Base-by-base conservation (phyloP, 129 eudicot species). In the Saposhnikovia divaricata region DNA sequence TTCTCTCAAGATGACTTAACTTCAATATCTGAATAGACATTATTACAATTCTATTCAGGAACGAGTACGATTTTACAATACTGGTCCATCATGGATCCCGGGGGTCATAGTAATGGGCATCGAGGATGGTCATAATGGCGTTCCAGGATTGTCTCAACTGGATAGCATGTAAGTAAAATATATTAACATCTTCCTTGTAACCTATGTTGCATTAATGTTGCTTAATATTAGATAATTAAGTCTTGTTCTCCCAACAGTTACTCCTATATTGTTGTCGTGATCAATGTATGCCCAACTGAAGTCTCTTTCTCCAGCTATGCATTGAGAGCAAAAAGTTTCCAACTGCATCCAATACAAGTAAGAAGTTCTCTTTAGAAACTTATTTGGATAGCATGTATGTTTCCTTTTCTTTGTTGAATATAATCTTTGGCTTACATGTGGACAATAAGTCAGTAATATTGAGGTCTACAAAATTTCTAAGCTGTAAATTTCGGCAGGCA, bases 31-130 rank as follows among this genome's bases (percentile, higher is more conserved):
- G 3, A 69, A 28, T 10, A 68, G 55, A 55, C 12, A 25, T 75
- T 42, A 78, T 80, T 9, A 10, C 31, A 70, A 25, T 72, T 43
- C 77, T 63, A 40, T 78, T 44, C 87, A 95, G 98, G 96, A 90
- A 79, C 89, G 98, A 31, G 93, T 95, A 45, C 82, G 86, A 59
- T 95, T 95, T 87, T 97, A 87, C 80, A 92, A 95, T 81, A 90
- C 90, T 44, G 97, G 96, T 75, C 89, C 85, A 57, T 82, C 96
- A 1, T 88, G 85, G 77, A 74, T 95, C 84, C 96, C 90, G 6
- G 98, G 97, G n/a, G 86, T 92, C 83, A 95, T 95, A 82, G 91
- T 90, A 42, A 95, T 89, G 98, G 88, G 93, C 87, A 86, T 95
- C 71, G 93, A 95, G 85, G 98, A 95, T 87, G 98, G 97, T 71